Conservation (phyloP, 176 grass and related monocot genomes). For the Eleusine coracana region DNA sequence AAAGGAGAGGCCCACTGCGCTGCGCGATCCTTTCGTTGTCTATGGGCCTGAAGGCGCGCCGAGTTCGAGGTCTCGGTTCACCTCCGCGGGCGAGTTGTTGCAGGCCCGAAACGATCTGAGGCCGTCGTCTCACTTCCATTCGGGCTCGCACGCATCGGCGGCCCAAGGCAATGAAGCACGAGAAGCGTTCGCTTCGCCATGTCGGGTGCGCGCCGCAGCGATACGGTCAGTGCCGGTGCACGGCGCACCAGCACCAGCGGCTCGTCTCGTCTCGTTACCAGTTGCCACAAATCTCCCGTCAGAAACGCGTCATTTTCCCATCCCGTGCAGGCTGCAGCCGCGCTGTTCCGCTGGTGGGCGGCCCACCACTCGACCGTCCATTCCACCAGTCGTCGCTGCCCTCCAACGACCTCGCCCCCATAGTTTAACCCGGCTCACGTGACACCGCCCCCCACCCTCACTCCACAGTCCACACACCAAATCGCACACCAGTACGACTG, state of each 20-base stretch:
- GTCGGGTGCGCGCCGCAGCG: not conserved
- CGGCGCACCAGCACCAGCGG: not conserved
- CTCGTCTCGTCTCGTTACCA: no score
- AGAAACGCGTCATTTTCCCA: not conserved
- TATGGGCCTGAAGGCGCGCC: not conserved
- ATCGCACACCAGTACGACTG: not conserved
- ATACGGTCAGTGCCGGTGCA: not conserved
- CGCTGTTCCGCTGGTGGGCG: constrained; percentile 15
- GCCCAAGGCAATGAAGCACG: not conserved
- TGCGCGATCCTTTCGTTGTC: not conserved
- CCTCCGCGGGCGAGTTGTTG: not conserved
- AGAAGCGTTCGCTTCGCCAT: not conserved
- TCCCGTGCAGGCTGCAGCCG: not conserved
- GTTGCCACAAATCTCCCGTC: not conserved
- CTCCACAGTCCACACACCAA: not conserved
- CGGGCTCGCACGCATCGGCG: not conserved
- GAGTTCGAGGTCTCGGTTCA: no score
- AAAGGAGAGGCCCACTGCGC: not conserved
- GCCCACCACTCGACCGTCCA: not conserved
- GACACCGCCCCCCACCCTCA: not conserved
- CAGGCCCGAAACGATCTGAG: not conserved
- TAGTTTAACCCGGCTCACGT: constrained; percentile 23
- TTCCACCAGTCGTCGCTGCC: not conserved
- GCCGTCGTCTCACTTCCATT: not conserved
- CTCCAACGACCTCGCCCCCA: constrained; percentile 10